Evolutionary conservation across 139 green algal genomes (phyloP), one percentile per base, ranked within the genome.

Genomic region (Coelastrella sp.): DNA sequence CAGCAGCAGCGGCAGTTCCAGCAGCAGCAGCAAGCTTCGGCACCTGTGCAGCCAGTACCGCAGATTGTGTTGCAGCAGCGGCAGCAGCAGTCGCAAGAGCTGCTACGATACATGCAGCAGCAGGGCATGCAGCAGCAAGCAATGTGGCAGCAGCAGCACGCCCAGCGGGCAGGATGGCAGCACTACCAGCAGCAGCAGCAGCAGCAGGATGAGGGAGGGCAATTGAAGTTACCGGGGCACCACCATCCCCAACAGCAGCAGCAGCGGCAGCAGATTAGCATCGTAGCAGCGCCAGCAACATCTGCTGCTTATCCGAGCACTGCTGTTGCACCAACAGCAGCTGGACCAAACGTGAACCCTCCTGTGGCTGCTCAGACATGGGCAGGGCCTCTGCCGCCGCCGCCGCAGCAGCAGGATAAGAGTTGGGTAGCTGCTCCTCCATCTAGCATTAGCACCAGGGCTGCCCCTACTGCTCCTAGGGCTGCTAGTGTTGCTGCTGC

Each of bases 261-360:
- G 74, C 74, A 80, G 76, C 76, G 60, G 76, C 76, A 83, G 77
- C 77, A 83, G 77, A 47, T 47, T 47, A 47, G 32, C 32, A 47
- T 1, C 32, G 32, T 47, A 1, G 32, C 32, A 47, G 32, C 32
- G 32, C 32, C 32, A 47, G 32, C 32, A 47, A 47, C 32, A 2
- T 47, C 32, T 47, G 32, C 32, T 47, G 32, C 32, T 47, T 47
- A 47, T 47, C 32, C 32, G 32, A 47, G 32, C 32, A 47, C 32
- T 47, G 32, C 32, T 47, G 32, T 47, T 47, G 32, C 32, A 47
- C 32, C 32, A 47, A 47, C 77, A 83, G 77, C 77, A 83, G 32
- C 23, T 19, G 76, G 23, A 19, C 23, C 76, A 22, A 54, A 19
- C 32, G 32, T 47, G 32, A 47, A 47, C 32, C 32, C 32, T 47